Evolutionary conservation across 2,329 filamentous ascomycete genomes (phyloP).

Genomic region (Domatiomyces catenatus): DNA sequence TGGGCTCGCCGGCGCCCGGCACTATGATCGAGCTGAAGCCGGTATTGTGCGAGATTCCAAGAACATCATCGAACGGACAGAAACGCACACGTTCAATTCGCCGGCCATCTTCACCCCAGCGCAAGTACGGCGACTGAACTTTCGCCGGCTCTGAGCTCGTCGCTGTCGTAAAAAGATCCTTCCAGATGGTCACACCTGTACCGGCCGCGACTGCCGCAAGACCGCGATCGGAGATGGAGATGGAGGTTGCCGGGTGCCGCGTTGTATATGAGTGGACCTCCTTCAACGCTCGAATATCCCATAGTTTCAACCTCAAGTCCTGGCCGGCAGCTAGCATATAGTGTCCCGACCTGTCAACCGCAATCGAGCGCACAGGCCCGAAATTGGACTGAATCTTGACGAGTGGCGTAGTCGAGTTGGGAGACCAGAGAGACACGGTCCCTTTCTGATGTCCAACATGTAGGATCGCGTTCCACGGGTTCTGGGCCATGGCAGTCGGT

Average conservation of each 20-base stretch:
- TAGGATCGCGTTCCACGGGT: conserved; percentile 80
- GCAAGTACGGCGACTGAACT: conserved; percentile 78
- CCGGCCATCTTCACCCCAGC: conserved; percentile 66
- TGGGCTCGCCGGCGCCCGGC: conserved; percentile 89
- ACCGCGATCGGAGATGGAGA: conserved; percentile 77
- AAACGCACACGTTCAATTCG: conserved; percentile 67
- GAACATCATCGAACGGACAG: conserved; percentile 89
- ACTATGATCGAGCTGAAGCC: conserved; percentile 85
- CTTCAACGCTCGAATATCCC: conserved; percentile 89
- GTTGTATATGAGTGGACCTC: conserved; percentile 84
- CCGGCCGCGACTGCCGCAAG: conserved; percentile 84
- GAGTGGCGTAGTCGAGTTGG: conserved; percentile 69
- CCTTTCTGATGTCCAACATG: conserved; percentile 93
- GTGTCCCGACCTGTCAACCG: conserved; percentile 73
- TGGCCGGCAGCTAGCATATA: conserved; percentile 94
- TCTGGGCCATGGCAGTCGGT: conserved; percentile 70
- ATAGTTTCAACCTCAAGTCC: conserved; percentile 81
- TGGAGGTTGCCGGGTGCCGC: conserved; percentile 62
- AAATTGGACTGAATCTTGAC: conserved; percentile 84
- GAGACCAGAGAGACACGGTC: conserved; percentile 87
- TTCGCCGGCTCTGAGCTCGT: conserved; percentile 56
- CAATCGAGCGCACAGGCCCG: conserved; percentile 72
- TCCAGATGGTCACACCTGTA: conserved; percentile 80
- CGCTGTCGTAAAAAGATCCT: conserved; percentile 68
- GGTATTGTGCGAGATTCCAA: conserved; percentile 68